Evolutionary conservation across 139 green algal genomes (phyloP).

Genomic region (Auxenochlorella pyrenoidosa): DNA sequence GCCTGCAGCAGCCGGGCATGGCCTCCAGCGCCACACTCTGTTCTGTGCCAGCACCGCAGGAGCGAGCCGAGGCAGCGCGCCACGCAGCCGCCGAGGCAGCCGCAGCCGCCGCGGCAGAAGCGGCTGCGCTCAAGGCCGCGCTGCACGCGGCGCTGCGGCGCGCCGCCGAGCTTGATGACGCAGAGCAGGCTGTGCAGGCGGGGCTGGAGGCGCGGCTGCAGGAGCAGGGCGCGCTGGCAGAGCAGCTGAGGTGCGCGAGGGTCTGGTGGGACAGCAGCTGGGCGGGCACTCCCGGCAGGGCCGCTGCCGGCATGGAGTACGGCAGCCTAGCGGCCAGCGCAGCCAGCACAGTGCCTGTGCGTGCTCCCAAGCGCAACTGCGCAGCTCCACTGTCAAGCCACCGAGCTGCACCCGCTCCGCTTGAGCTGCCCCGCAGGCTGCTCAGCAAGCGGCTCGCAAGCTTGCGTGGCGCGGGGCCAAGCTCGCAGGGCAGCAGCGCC

Average conservation of each 20-base stretch:
- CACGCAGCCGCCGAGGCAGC: background rate
- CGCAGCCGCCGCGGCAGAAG: background rate
- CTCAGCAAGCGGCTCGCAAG: background rate
- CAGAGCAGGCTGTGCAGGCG: background rate
- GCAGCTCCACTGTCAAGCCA: no score
- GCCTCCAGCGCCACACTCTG: no score
- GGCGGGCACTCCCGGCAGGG: no score
- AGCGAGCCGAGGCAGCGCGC: background rate
- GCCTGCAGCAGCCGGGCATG: no score
- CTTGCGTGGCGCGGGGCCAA: background rate
- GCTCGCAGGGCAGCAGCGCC: background rate
- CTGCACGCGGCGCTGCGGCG: slow-evolving; percentile 15
- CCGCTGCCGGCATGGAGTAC: no score
- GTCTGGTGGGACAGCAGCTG: background rate
- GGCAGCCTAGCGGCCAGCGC: no score
- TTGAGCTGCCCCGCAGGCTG: background rate
- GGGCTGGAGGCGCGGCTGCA: slow-evolving; percentile 14
- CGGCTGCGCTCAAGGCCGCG: background rate
- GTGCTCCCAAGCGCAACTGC: no score
- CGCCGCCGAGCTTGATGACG: slow-evolving; percentile 12
- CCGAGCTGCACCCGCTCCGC: no score
- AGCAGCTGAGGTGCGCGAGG: slow-evolving; percentile 19
- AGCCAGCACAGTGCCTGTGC: no score
- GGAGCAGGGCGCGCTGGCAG: background rate
- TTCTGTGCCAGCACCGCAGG: no score